These are phyloP conservation scores for Globisporangium megalacanthum DNA, from an alignment of 352 stramenopile species.

Conservation along the genomic window DNA sequence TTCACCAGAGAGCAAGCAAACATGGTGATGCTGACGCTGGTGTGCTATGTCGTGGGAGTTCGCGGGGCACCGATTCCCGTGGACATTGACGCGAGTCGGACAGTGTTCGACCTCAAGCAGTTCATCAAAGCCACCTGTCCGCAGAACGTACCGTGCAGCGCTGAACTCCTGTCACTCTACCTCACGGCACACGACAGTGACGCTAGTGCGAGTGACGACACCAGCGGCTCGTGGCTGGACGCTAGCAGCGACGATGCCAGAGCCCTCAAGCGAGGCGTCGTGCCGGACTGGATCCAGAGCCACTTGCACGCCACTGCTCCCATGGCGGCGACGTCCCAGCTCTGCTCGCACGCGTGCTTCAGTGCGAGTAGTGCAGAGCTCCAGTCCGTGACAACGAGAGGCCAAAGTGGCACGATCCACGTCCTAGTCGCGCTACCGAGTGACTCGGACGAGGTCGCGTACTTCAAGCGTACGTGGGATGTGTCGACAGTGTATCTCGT, in stretches of 20 bases:
- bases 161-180: conserved; percentile 1
- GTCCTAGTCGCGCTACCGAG: neutral
- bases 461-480: conserved; percentile 1
- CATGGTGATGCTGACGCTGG: neutral
- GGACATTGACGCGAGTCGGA: neutral
- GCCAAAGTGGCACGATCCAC: neutral
- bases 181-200: neutral
- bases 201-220: neutral
- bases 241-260: neutral
- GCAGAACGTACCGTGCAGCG: neutral
- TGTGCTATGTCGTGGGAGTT: neutral
- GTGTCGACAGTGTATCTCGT: no score
- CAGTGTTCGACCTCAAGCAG: neutral
- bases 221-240: neutral
- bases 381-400: neutral
- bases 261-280: neutral
- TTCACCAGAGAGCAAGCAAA: neutral
- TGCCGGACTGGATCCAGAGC: neutral
- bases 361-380: neutral
- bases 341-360: neutral
- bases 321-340: neutral
- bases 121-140: neutral
- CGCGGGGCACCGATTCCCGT: neutral
- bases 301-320: neutral
- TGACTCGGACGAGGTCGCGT: neutral